Conservation (phyloP, 1,284 basidiomycete species). For the Fomitopsis pinicola region DNA sequence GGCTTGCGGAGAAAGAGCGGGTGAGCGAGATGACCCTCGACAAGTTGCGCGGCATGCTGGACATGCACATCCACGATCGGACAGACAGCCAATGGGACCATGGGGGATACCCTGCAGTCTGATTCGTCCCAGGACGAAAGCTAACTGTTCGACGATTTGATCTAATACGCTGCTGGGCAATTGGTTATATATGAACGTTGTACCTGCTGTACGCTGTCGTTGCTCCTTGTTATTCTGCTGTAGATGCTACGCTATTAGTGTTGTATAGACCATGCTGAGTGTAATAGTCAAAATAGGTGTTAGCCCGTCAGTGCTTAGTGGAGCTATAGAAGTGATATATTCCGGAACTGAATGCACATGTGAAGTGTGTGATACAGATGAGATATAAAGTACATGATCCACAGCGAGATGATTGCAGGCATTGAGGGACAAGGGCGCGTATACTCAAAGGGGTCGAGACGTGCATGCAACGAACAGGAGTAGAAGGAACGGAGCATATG, state of each 20-base stretch:
- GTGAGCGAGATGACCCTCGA: conserved; percentile 40
- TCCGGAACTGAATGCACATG: not conserved
- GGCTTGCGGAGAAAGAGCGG: conserved; percentile 34
- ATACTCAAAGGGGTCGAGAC: too few species aligned
- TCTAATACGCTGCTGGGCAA: not conserved
- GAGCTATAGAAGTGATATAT: not conserved
- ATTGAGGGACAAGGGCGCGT: too few species aligned
- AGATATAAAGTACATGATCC: not conserved
- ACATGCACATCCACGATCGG: conserved; percentile 1
- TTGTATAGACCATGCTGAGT: conserved; percentile 3
- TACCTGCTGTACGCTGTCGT: conserved; percentile 5
- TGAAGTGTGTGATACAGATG: not conserved
- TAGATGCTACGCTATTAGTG: conserved; percentile 3
- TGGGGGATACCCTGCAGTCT: conserved; percentile 1
- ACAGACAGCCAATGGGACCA: conserved; percentile 2
- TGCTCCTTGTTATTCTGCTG: conserved; percentile 4
- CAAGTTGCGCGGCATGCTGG: conserved; percentile 20
- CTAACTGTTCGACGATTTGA: not conserved
- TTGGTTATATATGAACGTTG: not conserved
- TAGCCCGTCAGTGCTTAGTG: not conserved
- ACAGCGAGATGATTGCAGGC: not conserved
- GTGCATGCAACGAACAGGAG: too few species aligned
- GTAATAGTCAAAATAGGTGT: not conserved
- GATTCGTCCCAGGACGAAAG: not conserved
- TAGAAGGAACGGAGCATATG: not conserved